A percentile compares a stretch with the other conserved stretches of the same genome.
Conservation (phyloP, 1,284 basidiomycete genomes). For the Melampsora americana region DNA sequence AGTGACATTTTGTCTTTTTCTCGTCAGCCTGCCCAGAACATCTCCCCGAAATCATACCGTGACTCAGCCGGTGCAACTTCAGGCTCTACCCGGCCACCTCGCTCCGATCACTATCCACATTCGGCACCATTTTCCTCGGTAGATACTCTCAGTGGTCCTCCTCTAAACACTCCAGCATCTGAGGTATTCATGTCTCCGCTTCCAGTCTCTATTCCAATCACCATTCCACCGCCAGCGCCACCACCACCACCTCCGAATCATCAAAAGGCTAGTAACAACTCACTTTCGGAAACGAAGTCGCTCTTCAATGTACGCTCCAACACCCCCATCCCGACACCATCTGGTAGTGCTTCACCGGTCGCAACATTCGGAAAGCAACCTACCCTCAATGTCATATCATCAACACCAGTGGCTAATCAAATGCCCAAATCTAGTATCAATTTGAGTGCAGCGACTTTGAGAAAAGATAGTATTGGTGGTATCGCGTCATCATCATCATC, state of each 20-base stretch:
- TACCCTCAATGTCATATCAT: constrained; percentile 14
- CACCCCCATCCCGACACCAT: background rate
- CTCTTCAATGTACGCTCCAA: background rate
- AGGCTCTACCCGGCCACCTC: background rate
- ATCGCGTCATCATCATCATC: constrained; percentile 1
- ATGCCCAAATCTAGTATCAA: background rate
- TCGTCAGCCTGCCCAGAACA: background rate
- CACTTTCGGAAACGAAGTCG: background rate
- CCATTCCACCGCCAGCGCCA: constrained; percentile 39
- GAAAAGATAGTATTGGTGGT: constrained; percentile 12
- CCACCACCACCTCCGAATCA: constrained; percentile 37
- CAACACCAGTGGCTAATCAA: constrained; percentile 1
- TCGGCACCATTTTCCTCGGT: background rate
- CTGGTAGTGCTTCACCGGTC: background rate
- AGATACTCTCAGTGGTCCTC: constrained; percentile 28
- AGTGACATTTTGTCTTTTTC: background rate
- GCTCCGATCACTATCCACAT: background rate
- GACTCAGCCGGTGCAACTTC: no score
- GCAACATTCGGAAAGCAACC: constrained; percentile 10
- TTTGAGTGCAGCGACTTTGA: background rate
- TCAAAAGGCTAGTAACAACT: background rate
- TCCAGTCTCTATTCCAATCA: constrained; percentile 39
- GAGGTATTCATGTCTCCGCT: constrained; percentile 39
- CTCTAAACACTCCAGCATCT: constrained; percentile 37
- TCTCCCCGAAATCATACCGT: background rate